A percentile compares a stretch with the other conserved stretches of the same genome.
These are phyloP conservation scores for Dentipellis sp. DNA, from an alignment of 768 basidiomycete species.

Conservation along the genomic window DNA sequence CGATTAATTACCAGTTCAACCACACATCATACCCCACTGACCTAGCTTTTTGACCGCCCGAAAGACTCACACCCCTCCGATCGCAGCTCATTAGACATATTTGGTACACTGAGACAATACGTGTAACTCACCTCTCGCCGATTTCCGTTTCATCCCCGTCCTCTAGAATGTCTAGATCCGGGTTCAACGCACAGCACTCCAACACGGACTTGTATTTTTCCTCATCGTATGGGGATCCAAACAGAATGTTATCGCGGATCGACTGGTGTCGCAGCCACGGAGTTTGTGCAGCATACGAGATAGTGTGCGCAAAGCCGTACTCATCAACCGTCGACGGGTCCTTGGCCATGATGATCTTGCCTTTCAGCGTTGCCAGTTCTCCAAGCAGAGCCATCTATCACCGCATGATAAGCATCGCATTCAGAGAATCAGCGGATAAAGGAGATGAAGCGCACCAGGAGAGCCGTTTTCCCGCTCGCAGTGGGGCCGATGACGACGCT, in stretches of 20 bases:
- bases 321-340: conserved; percentile 50
- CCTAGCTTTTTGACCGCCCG: conserved; percentile 80
- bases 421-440: background rate
- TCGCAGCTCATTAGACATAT: background rate
- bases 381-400: conserved; percentile 59
- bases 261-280: conserved; percentile 37
- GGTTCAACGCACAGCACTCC: conserved; percentile 71
- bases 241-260: conserved; percentile 52
- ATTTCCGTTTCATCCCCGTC: conserved; percentile 85
- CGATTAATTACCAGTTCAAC: background rate
- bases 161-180: conserved; percentile 78
- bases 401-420: background rate
- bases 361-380: conserved; percentile 54
- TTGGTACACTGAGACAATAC: background rate
- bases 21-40: conserved; percentile 11
- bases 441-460: conserved; percentile 40
- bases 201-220: conserved; percentile 67
- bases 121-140: conserved; percentile 44
- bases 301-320: conserved; percentile 45
- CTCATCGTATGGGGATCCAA: conserved; percentile 47
- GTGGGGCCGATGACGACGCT: conserved; percentile 73
- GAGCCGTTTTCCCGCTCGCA: conserved; percentile 75
- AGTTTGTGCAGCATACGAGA: conserved; percentile 41
- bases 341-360: conserved; percentile 58
- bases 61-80: conserved; percentile 58